Evolutionary conservation across 257 asterid species (phyloP).

Genomic region (Anisodus tanguticus): DNA sequence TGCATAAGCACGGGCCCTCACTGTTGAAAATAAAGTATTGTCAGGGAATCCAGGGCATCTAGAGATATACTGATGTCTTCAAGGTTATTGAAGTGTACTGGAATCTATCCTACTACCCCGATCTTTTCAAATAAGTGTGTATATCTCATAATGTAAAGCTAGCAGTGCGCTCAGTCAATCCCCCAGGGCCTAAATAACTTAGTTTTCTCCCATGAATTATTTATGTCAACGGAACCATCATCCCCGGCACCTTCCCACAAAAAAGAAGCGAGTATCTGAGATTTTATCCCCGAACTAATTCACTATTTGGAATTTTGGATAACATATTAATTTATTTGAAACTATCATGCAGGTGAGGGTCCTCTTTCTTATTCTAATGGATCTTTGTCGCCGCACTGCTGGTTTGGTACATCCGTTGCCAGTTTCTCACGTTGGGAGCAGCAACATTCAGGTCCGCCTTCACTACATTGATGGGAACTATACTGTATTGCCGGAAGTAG

Average conservation of each 20-base stretch:
- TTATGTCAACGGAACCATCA: neutral
- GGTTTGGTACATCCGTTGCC: conserved; percentile 85
- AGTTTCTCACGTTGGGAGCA: conserved; percentile 96
- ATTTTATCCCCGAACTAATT: neutral
- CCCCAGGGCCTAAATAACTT: neutral
- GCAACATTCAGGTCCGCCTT: conserved; percentile 90
- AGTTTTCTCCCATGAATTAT: neutral
- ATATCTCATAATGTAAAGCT: neutral
- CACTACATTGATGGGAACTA: conserved; percentile 97
- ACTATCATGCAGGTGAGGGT: conserved; percentile 80
- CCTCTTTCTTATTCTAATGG: conserved; percentile 94
- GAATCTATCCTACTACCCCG: neutral
- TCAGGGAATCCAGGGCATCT: neutral
- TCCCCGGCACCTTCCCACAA: neutral
- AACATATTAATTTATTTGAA: conserved; percentile 19
- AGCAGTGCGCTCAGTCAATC: neutral
- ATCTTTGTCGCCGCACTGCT: conserved; percentile 94
- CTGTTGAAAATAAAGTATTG: neutral
- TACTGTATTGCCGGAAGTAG: conserved; percentile 95
- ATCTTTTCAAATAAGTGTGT: neutral
- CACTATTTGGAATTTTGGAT: neutral
- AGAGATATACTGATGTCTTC: neutral
- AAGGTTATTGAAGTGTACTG: neutral
- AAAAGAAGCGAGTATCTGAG: neutral
- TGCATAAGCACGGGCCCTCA: neutral